A percentile compares a stretch with the other conserved stretches of the same genome.
Conservation (phyloP, 2,329 filamentous ascomycete genomes). For the Aspergillus tanneri region DNA sequence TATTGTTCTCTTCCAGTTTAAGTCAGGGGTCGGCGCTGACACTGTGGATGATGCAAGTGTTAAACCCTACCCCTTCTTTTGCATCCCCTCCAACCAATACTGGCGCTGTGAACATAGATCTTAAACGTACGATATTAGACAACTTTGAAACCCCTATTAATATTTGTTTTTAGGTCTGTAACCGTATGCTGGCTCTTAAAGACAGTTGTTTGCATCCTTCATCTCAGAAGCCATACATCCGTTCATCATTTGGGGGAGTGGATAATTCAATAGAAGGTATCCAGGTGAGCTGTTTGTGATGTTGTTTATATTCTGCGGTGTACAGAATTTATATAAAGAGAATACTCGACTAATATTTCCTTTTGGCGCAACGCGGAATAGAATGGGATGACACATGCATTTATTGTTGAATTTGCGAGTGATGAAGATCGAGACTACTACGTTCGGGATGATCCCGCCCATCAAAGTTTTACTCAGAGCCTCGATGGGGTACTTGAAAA, state of each 20-base stretch:
- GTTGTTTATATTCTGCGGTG: too few species aligned
- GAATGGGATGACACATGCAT: constrained; percentile 67
- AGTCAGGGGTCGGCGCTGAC: constrained; percentile 49
- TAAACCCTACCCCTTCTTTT: neutral
- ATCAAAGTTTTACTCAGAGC: constrained; percentile 58
- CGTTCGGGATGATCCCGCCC: constrained; percentile 62
- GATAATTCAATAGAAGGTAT: constrained; percentile 63
- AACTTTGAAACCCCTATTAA: neutral
- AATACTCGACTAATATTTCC: too few species aligned
- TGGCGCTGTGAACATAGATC: neutral
- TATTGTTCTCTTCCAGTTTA: constrained; percentile 68
- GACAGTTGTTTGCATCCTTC: constrained; percentile 60
- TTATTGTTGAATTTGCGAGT: constrained; percentile 66
- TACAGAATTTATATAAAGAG: too few species aligned
- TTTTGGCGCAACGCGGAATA: too few species aligned
- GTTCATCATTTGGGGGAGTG: constrained; percentile 57
- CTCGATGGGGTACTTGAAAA: constrained; percentile 34
- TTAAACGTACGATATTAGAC: neutral
- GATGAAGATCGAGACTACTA: constrained; percentile 70
- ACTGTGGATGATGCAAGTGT: constrained; percentile 58
- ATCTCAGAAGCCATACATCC: constrained; percentile 61
- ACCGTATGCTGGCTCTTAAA: constrained; percentile 58
- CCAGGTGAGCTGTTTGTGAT: constrained; percentile 50
- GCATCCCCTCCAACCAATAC: neutral
- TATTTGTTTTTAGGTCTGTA: constrained; percentile 49